Conservation (phyloP, 2,329 filamentous ascomycete species). For the Gliomastix tumulicola region DNA sequence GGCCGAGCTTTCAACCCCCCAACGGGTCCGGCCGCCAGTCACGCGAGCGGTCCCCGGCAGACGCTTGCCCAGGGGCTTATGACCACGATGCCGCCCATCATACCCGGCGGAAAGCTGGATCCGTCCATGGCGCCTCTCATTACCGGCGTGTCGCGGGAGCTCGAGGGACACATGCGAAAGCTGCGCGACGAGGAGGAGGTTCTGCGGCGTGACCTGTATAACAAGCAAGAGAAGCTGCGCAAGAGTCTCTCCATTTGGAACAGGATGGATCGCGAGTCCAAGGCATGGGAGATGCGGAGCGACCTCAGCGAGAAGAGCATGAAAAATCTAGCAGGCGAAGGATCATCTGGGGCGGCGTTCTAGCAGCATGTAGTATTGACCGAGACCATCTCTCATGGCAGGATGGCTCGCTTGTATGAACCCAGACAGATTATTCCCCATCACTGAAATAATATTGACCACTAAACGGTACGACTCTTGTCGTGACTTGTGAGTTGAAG, state of each 20-base stretch:
- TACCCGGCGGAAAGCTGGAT: constrained; percentile 49
- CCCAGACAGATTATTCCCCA: too few species aligned
- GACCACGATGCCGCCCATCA: constrained; percentile 39
- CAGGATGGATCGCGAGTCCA: constrained; percentile 45
- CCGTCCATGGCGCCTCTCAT: constrained; percentile 34
- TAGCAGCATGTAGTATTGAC: too few species aligned
- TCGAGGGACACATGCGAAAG: constrained; percentile 46
- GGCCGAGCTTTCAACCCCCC: constrained; percentile 49
- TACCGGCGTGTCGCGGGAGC: constrained; percentile 41
- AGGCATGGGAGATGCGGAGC: constrained; percentile 46
- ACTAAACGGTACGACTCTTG: too few species aligned
- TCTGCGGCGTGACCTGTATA: constrained; percentile 42
- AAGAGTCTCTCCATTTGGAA: constrained; percentile 48
- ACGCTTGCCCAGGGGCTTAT: constrained; percentile 46
- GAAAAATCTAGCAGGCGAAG: constrained; percentile 49
- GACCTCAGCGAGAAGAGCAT: constrained; percentile 50
- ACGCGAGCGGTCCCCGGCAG: constrained; percentile 23
- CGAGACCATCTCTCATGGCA: too few species aligned
- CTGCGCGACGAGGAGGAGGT: constrained; percentile 53
- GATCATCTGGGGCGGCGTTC: constrained; percentile 48
- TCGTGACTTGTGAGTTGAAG: too few species aligned
- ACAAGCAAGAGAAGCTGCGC: constrained; percentile 47
- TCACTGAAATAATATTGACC: too few species aligned
- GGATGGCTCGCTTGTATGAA: too few species aligned
- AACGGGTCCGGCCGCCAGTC: constrained; percentile 38